Evolutionary conservation across 495 filamentous ascomycete species (phyloP).

Genomic region (Aspergillus funiculosus): DNA sequence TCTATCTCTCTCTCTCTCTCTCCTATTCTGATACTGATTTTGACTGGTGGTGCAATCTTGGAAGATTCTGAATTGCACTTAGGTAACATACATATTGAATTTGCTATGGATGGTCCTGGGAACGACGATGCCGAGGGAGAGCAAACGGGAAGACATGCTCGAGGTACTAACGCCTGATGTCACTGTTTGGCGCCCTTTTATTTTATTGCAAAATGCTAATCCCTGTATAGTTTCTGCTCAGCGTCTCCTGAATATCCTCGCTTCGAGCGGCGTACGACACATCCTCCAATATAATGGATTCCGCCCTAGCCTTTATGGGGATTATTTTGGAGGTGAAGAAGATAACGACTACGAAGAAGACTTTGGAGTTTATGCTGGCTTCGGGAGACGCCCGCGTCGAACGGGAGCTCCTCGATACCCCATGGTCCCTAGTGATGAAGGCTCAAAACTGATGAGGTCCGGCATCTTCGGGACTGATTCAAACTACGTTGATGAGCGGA

Average conservation of each 20-base stretch:
- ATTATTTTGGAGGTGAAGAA: constrained; percentile 15
- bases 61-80: constrained; percentile 27
- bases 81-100: constrained; percentile 47
- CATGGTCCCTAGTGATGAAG: constrained; percentile 71
- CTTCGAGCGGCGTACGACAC: constrained; percentile 32
- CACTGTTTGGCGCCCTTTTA: not conserved
- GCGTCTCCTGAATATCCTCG: constrained; percentile 34
- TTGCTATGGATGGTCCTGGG: constrained; percentile 37
- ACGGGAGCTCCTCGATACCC: constrained; percentile 52
- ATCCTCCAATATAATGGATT: constrained; percentile 35
- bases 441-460: constrained; percentile 68
- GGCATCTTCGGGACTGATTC: constrained; percentile 68
- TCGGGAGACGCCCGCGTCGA: constrained; percentile 19
- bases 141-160: constrained; percentile 28
- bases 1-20: constrained; percentile 22
- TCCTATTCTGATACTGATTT: not conserved
- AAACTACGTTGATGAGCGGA: constrained; percentile 42
- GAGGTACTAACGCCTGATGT: constrained; percentile 11
- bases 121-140: constrained; percentile 39
- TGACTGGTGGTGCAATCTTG: constrained; percentile 1
- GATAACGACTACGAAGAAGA: constrained; percentile 30
- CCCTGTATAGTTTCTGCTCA: constrained; percentile 25
- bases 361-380: constrained; percentile 21
- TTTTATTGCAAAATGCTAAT: not conserved
- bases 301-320: constrained; percentile 10